Percentiles rank a stretch among this genome's conserved stretches.
These are phyloP conservation scores for Solanum clarkiae DNA, from an alignment of 257 asterid species.

Conservation along the genomic window DNA sequence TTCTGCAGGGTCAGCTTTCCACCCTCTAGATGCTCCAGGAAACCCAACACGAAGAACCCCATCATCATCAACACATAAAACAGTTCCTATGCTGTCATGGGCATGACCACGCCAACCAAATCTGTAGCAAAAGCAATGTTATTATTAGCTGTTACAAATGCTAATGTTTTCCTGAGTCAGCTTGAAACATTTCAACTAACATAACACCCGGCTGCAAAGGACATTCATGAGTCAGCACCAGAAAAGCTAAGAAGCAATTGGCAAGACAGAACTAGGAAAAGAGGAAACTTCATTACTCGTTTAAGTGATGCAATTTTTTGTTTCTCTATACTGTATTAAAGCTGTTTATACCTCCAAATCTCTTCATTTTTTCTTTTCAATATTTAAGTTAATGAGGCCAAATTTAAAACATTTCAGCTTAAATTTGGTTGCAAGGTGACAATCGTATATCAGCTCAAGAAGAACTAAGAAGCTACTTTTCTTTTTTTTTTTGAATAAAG, in stretches of 20 bases:
- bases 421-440: neutral
- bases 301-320: neutral
- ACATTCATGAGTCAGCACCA: neutral
- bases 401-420: neutral
- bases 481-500: too few relatives aligned
- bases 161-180: neutral
- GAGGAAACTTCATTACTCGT: neutral
- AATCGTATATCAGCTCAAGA: neutral
- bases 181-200: neutral
- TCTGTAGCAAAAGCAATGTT: conserved; percentile 31
- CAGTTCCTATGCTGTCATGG: conserved; percentile 90
- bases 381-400: neutral
- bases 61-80: conserved; percentile 96
- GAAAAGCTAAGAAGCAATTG: neutral
- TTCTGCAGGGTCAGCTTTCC: conserved; percentile 99
- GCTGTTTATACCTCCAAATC: neutral
- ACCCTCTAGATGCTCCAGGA: conserved; percentile 99
- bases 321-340: neutral
- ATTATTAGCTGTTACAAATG: neutral
- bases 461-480: neutral
- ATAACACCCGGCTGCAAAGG: neutral
- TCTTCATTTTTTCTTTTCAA: neutral
- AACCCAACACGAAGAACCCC: conserved; percentile 97
- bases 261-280: neutral
- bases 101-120: conserved; percentile 98